A percentile compares a stretch with the other conserved stretches of the same genome.
Conservation (phyloP, 1,139 yeast species). For the Kazachstania sp. region DNA sequence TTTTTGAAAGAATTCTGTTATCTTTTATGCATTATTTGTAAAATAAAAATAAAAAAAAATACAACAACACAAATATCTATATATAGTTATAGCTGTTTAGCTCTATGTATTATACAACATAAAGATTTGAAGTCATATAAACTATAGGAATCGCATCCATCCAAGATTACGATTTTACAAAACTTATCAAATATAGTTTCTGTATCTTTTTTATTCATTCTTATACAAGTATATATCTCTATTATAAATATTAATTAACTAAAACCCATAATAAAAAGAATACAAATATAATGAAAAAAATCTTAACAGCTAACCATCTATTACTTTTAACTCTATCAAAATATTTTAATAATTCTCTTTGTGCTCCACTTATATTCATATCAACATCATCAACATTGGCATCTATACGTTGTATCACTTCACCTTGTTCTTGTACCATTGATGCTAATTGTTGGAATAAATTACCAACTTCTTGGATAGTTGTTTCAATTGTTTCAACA, state of each 20-base stretch:
- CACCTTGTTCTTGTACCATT: conserved; percentile 97
- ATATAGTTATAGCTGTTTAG: no score
- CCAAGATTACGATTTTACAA: no score
- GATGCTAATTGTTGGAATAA: conserved; percentile 91
- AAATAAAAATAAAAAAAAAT: no score
- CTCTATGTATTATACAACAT: neutral
- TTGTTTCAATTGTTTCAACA: conserved; percentile 90
- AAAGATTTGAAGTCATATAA: neutral
- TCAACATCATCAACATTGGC: conserved; percentile 91
- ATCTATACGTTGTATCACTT: conserved; percentile 89
- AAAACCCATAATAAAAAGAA: conserved; percentile 74
- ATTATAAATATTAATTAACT: conserved; percentile 40
- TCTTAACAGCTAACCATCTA: conserved; percentile 84
- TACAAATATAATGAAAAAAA: conserved; percentile 76
- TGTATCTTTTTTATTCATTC: no score
- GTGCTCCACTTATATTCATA: conserved; percentile 86
- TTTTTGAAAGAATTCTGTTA: neutral
- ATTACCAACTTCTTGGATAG: conserved; percentile 93
- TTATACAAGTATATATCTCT: neutral
- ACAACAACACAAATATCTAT: no score
- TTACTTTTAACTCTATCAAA: conserved; percentile 82
- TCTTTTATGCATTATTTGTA: neutral
- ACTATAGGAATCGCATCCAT: no score
- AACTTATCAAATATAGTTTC: no score
- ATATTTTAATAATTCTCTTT: conserved; percentile 82